A percentile compares a stretch with the other conserved stretches of the same genome.
These are phyloP conservation scores for Themeda triandra DNA, from an alignment of 176 grass and related monocot species.

Conservation along the genomic window DNA sequence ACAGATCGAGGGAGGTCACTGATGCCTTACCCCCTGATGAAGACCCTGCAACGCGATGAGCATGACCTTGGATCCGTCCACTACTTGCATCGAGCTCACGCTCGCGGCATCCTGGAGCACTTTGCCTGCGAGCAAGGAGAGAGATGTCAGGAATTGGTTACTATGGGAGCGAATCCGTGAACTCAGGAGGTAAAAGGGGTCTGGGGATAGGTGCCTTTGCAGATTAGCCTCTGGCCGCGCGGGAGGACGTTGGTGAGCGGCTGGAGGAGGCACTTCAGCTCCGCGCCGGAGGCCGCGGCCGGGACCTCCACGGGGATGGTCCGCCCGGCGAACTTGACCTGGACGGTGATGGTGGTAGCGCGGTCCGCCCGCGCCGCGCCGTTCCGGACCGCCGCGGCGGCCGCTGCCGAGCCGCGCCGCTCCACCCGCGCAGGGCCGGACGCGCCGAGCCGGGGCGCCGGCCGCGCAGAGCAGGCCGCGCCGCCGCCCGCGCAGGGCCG, in stretches of 20 bases:
- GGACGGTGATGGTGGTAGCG: slow-evolving; percentile 53
- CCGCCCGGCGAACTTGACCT: slow-evolving; percentile 86
- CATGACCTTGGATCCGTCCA: slow-evolving; percentile 81
- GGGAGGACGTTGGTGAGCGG: slow-evolving; percentile 93
- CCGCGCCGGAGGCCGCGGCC: slow-evolving; percentile 29
- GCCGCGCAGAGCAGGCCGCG: no score
- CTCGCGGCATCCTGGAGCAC: slow-evolving; percentile 53
- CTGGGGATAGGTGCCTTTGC: slow-evolving; percentile 59
- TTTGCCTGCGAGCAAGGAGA: slow-evolving; percentile 51
- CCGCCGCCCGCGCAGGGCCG: no score
- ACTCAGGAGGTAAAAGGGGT: neutral
- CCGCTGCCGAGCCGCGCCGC: no score
- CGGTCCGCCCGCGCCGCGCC: no score
- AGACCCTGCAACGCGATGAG: slow-evolving; percentile 83
- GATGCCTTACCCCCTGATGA: slow-evolving; percentile 80
- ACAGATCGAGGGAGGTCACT: slow-evolving; percentile 15
- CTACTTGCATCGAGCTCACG: slow-evolving; percentile 61
- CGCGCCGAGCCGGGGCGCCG: no score
- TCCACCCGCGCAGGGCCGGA: no score
- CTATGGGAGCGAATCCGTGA: neutral
- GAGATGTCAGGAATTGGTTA: neutral
- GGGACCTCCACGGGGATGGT: slow-evolving; percentile 60
- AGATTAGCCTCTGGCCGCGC: slow-evolving; percentile 94
- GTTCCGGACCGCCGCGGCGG: no score
- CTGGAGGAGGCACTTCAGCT: slow-evolving; percentile 84